Evolutionary conservation across 2,329 filamentous ascomycete species (phyloP), one percentile per base, ranked within the genome.

Genomic region (Juglanconis sp.): DNA sequence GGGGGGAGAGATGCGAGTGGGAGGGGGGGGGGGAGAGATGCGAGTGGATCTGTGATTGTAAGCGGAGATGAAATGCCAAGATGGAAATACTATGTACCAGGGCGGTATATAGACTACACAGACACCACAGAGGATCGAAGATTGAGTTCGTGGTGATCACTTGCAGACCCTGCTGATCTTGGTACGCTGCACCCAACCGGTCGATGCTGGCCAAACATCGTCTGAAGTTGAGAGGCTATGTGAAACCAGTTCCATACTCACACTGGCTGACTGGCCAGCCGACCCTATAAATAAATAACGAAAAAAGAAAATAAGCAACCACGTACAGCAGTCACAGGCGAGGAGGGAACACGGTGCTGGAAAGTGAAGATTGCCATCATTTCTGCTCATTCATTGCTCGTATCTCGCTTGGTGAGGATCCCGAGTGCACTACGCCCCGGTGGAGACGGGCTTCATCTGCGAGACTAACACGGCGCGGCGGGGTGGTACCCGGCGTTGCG

Each of bases 191-290:
- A 42, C 38, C 10, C 38, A 13, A 42, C 10, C 10, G 38, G 10
- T 42, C 38, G 38, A 42, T 42, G 55, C 55, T 17, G 53, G 52
- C 58, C 58, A 56, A 56, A 60, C 48, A 53, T 24, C 35, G 58
- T 56, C 47, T 60, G 58, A 53, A 30, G 53, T 44, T 47, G 53
- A 56, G 36, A 24, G 35, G 38, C 30, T 56, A 34, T 53, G 38
- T 60, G 58, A 60, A 60, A 60, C 58, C 38, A 34, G 52, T 44
- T 15, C 38, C 38, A 9, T 5, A 5, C 38, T 15, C 11, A 15
- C 38, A 42, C 10, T 9, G 4, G n/a, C 38, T 42, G 10, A 38
- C 36, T 38, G 38, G 38, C n/a, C 10, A 15, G 38, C n/a, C 10
- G 10, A 42, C 4, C 38, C 38, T 42, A 46, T 46, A 46, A n/a